Percentiles rank a stretch among this genome's conserved stretches.
These are phyloP conservation scores for Simmondsia chinensis DNA, from an alignment of 148 eudicot species.

Conservation along the genomic window DNA sequence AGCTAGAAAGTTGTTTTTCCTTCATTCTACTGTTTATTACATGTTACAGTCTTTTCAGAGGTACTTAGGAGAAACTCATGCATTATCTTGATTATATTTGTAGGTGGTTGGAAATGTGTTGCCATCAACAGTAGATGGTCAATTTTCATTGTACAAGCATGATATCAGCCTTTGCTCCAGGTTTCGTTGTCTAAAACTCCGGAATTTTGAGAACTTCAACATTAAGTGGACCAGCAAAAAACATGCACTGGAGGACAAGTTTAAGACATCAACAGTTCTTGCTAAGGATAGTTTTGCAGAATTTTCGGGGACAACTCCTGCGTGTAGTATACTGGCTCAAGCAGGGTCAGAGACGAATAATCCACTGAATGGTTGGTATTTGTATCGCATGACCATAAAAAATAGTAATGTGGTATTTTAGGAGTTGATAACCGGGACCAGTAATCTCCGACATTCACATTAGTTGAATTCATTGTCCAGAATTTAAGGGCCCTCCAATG, in stretches of 20 bases:
- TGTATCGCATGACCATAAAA: no score
- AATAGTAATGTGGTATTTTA: no score
- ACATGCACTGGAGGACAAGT: constrained; percentile 11
- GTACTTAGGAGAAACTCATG: constrained; percentile 2
- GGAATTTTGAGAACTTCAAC: constrained; percentile 9
- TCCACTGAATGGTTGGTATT: constrained; percentile 4
- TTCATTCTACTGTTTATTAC: no score
- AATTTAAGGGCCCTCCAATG: no score
- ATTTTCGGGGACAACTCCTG: neutral
- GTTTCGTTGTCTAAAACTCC: constrained; percentile 12
- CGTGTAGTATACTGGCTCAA: constrained; percentile 1
- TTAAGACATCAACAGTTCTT: constrained; percentile 7
- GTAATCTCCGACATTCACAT: no score
- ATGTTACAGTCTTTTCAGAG: no score
- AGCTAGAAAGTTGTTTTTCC: no score
- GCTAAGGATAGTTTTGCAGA: constrained; percentile 3
- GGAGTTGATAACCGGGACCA: no score
- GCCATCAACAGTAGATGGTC: constrained; percentile 6
- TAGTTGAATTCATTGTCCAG: no score
- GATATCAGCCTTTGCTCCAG: constrained; percentile 7
- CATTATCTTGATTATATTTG: neutral
- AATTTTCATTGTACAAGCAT: constrained; percentile 7
- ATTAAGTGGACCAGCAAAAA: constrained; percentile 6
- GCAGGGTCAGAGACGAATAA: constrained; percentile 12
- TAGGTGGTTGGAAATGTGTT: constrained; percentile 5